phyloP scores from a whole-genome alignment of 2,329 filamentous ascomycete genomes.

The Botrytis elliptica region DNA sequence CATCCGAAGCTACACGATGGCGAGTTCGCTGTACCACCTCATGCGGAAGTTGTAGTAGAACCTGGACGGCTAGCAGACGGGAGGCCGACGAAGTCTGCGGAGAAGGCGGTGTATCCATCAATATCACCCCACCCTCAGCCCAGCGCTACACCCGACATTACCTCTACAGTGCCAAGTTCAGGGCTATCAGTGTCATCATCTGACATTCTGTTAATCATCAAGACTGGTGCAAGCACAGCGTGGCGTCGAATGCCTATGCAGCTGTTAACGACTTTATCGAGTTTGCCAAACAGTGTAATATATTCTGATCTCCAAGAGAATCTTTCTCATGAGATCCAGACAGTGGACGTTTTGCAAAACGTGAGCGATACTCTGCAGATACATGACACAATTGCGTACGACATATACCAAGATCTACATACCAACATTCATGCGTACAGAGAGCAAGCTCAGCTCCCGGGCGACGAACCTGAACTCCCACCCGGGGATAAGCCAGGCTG shows the following conservation, averaged over 20 bases:
- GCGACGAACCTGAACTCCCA: slow-evolving; percentile 19
- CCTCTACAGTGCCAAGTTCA: background rate
- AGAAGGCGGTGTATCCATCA: slow-evolving; percentile 5
- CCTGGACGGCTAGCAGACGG: background rate
- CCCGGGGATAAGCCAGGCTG: slow-evolving; percentile 15
- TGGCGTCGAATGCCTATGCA: slow-evolving; percentile 25
- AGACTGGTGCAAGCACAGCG: slow-evolving; percentile 22
- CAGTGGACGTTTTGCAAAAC: slow-evolving; percentile 20
- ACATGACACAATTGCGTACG: slow-evolving; percentile 14
- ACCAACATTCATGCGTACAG: slow-evolving; percentile 12
- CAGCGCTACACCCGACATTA: background rate
- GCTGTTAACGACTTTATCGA: slow-evolving; percentile 18
- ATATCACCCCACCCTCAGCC: background rate
- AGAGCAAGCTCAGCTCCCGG: slow-evolving; percentile 21
- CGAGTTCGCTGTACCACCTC: background rate
- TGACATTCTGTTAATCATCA: slow-evolving; percentile 23
- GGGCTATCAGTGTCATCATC: slow-evolving; percentile 7
- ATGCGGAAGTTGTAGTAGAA: background rate
- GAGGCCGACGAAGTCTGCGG: background rate
- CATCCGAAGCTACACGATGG: background rate
- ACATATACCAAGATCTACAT: slow-evolving; percentile 12
- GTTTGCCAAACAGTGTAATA: background rate
- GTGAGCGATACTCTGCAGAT: slow-evolving; percentile 11
- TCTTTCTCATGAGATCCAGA: background rate
- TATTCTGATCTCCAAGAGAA: slow-evolving; percentile 14